A percentile compares a stretch with the other conserved stretches of the same genome.
These are phyloP conservation scores for Microdochium nivale DNA, from an alignment of 2,329 filamentous ascomycete species.

Conservation along the genomic window DNA sequence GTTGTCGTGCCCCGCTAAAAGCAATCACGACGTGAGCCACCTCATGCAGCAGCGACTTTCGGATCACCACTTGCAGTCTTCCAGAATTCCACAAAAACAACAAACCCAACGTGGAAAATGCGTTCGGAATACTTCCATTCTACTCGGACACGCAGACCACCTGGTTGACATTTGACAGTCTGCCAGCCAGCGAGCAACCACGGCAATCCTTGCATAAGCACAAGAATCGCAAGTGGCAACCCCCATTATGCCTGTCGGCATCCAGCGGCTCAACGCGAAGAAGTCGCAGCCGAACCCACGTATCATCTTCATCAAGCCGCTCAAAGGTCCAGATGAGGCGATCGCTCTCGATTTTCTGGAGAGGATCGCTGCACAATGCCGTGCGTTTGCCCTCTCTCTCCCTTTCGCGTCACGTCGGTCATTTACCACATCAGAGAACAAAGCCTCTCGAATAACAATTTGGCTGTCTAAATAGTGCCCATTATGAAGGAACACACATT, in stretches of 20 bases:
- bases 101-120: too few species aligned
- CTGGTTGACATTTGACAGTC: not conserved
- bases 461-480: slow-evolving; percentile 37
- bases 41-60: not conserved
- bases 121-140: not conserved
- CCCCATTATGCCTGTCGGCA: slow-evolving; percentile 63
- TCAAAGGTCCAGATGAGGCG: slow-evolving; percentile 54
- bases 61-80: not conserved
- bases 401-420: too few species aligned
- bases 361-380: slow-evolving; percentile 72
- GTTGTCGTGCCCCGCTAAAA: not conserved
- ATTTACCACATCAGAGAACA: too few species aligned
- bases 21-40: not conserved
- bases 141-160: too few species aligned
- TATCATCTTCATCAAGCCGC: slow-evolving; percentile 79
- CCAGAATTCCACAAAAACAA: too few species aligned
- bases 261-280: slow-evolving; percentile 70
- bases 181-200: not conserved
- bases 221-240: not conserved
- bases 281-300: slow-evolving; percentile 65
- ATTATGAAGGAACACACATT: slow-evolving; percentile 61
- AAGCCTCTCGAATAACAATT: slow-evolving; percentile 1
- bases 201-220: not conserved
- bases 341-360: slow-evolving; percentile 64
- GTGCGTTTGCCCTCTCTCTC: slow-evolving; percentile 30